These are phyloP conservation scores for Candolleomyces efflorescens DNA, from an alignment of 768 basidiomycete genomes.

Conservation along the genomic window DNA sequence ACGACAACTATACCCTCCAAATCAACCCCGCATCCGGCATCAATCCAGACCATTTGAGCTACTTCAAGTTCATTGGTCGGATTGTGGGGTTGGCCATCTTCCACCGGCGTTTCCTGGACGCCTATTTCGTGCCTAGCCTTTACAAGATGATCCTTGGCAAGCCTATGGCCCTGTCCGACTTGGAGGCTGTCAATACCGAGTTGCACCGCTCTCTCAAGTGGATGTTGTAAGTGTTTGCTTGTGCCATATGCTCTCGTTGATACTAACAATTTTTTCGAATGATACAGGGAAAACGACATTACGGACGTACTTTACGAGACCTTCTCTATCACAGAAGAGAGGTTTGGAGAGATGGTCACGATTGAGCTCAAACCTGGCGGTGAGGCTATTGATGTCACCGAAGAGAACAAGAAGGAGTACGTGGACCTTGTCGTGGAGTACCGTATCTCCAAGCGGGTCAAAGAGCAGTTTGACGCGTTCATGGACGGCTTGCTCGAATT, in stretches of 20 bases:
- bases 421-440: slow-evolving; percentile 77
- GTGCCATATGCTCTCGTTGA: not conserved
- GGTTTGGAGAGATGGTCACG: slow-evolving; percentile 68
- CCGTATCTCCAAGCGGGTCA: slow-evolving; percentile 76
- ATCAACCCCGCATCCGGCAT: slow-evolving; percentile 75
- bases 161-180: slow-evolving; percentile 53
- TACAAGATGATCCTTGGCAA: slow-evolving; percentile 77
- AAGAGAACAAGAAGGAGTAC: slow-evolving; percentile 75
- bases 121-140: slow-evolving; percentile 76
- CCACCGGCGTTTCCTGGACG: slow-evolving; percentile 74
- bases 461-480: slow-evolving; percentile 82
- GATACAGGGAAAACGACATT: slow-evolving; percentile 65
- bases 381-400: slow-evolving; percentile 57
- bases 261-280: not conserved
- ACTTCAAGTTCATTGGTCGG: slow-evolving; percentile 80
- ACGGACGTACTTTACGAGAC: slow-evolving; percentile 72
- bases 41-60: slow-evolving; percentile 73
- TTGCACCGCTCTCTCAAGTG: slow-evolving; percentile 64
- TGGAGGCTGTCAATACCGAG: slow-evolving; percentile 68
- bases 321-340: slow-evolving; percentile 67
- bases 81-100: slow-evolving; percentile 72
- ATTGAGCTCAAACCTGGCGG: slow-evolving; percentile 66
- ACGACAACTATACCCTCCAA: slow-evolving; percentile 78
- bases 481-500: slow-evolving; percentile 83
- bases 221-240: slow-evolving; percentile 58